These are phyloP conservation scores for Eutypa lata DNA, from an alignment of 2,329 filamentous ascomycete genomes.

Conservation along the genomic window DNA sequence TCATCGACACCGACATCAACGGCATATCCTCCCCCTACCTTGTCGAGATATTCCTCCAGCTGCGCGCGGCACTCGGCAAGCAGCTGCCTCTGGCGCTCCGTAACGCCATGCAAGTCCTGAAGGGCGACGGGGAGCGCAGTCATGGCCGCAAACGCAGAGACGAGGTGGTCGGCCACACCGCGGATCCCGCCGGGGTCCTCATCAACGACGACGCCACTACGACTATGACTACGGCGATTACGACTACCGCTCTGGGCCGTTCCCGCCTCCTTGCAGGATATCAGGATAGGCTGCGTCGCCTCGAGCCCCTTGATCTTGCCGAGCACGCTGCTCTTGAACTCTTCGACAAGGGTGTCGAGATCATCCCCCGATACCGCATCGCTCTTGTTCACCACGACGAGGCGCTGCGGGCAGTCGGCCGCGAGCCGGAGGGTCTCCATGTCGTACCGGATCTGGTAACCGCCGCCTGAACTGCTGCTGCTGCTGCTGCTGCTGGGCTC, in stretches of 20 bases:
- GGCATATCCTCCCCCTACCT: conserved; percentile 48
- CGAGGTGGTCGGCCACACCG: conserved; percentile 63
- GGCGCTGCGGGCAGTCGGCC: conserved; percentile 41
- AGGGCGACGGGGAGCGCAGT: conserved; percentile 69
- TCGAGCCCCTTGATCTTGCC: conserved; percentile 39
- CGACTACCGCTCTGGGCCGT: not conserved
- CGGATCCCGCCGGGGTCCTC: conserved; percentile 65
- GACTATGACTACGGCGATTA: not conserved
- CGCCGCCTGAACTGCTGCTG: no score
- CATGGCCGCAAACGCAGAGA: conserved; percentile 65
- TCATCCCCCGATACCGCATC: conserved; percentile 41
- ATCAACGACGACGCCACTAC: conserved; percentile 23
- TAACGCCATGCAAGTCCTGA: conserved; percentile 85
- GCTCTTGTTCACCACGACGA: conserved; percentile 63
- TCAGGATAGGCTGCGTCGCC: conserved; percentile 44
- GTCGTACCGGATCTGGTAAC: conserved; percentile 48
- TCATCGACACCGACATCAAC: conserved; percentile 7
- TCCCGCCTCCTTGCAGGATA: conserved; percentile 68
- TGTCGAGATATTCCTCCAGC: conserved; percentile 69
- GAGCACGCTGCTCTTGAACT: conserved; percentile 38
- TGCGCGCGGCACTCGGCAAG: conserved; percentile 69
- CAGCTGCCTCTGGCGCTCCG: conserved; percentile 81
- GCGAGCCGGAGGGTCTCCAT: conserved; percentile 54
- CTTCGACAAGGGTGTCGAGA: conserved; percentile 35
- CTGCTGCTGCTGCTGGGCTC: conserved; percentile 41